These are phyloP conservation scores for Beauveria bassiana DNA, from an alignment of 2,329 filamentous ascomycete species.

Conservation along the genomic window DNA sequence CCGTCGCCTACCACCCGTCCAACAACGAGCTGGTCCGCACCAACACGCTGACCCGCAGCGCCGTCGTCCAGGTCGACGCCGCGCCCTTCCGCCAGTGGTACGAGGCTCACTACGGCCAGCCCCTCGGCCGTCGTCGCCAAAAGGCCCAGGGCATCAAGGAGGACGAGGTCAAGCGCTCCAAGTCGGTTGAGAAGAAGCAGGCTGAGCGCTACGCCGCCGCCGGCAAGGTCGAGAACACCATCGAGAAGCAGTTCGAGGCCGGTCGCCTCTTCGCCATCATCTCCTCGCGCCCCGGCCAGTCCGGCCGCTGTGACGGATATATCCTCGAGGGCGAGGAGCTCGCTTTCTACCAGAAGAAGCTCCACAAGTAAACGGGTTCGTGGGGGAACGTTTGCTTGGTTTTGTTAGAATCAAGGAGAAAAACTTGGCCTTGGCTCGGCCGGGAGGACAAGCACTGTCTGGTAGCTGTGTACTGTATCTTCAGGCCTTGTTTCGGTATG, in stretches of 20 bases:
- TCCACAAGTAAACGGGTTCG: constrained; percentile 72
- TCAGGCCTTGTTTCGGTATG: constrained; percentile 22
- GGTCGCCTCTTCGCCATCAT: constrained; percentile 94
- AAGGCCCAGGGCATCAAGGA: constrained; percentile 58
- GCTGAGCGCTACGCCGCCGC: constrained; percentile 68
- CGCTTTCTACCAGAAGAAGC: constrained; percentile 99
- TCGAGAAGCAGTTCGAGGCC: constrained; percentile 99
- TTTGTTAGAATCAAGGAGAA: not conserved
- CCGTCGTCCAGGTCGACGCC: constrained; percentile 97
- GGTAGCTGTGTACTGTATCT: constrained; percentile 4
- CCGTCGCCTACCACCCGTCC: constrained; percentile 96
- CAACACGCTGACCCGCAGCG: constrained; percentile 99
- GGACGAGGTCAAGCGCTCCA: constrained; percentile 85
- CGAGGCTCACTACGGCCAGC: constrained; percentile 97
- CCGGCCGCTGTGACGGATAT: constrained; percentile 93
- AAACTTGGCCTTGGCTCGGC: constrained; percentile 5
- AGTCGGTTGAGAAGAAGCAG: constrained; percentile 95
- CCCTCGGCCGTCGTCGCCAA: constrained; percentile 85
- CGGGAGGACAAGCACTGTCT: not conserved
- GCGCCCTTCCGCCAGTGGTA: constrained; percentile 99
- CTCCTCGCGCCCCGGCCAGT: constrained; percentile 90
- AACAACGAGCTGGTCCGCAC: constrained; percentile 99
- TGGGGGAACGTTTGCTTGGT: constrained; percentile 19
- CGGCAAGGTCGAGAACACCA: constrained; percentile 86
- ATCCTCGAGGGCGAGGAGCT: constrained; percentile 99